These are phyloP conservation scores for Apostasia ramifera DNA, from an alignment of 106 monocot species.

Conservation along the genomic window DNA sequence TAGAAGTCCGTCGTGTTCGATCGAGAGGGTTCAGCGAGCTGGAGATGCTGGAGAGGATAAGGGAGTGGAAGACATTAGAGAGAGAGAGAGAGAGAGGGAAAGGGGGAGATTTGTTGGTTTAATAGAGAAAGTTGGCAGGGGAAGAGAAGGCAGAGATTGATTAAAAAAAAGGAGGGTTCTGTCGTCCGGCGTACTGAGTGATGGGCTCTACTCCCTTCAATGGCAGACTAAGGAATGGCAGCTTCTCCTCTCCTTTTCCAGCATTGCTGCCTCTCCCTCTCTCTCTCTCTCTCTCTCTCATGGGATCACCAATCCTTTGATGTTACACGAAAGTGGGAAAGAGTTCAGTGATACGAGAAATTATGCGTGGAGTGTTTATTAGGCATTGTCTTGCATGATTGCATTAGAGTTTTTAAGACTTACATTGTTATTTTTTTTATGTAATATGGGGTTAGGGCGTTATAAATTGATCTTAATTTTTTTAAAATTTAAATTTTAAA, in stretches of 20 bases:
- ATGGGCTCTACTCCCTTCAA: conserved; percentile 10
- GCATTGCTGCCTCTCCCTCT: not conserved
- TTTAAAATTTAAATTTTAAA: no score
- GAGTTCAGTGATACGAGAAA: no score
- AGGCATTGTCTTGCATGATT: no score
- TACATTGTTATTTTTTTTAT: no score
- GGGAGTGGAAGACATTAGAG: not conserved
- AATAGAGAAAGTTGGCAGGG: not conserved
- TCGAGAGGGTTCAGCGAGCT: not conserved
- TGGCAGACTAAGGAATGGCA: conserved; percentile 17
- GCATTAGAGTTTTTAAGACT: no score
- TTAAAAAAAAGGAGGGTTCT: conserved; percentile 13
- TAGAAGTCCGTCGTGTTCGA: not conserved
- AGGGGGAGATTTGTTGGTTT: not conserved
- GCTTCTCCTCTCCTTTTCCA: conserved; percentile 4
- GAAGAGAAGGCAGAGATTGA: conserved; percentile 8
- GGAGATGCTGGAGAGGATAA: not conserved
- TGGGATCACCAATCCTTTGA: no score
- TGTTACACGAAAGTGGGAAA: no score
- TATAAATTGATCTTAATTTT: no score
- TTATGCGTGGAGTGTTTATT: no score
- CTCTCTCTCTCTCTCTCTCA: no score
- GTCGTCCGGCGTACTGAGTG: conserved; percentile 9
- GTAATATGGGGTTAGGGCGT: no score
- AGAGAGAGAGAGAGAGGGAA: not conserved